Conservation (phyloP, 331 rosid species). For the Malus hybrid region DNA sequence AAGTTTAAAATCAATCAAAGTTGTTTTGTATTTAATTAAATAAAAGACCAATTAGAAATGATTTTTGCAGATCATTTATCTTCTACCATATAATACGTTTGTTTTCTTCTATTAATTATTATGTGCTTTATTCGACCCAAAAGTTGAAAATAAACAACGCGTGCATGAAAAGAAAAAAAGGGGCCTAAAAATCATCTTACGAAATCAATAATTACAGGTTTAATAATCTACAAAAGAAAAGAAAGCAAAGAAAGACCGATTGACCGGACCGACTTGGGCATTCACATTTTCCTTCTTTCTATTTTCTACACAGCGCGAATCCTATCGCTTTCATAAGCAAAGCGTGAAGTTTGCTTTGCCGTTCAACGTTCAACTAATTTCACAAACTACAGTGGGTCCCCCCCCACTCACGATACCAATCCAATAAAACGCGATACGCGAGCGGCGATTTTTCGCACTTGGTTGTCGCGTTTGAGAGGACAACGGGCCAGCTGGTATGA, state of each 20-base stretch:
- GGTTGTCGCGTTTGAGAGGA: slow-evolving; percentile 5
- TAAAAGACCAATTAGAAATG: neutral
- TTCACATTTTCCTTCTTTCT: neutral
- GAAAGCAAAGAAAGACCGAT: neutral
- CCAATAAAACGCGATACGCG: neutral
- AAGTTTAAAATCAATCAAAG: too few relatives aligned
- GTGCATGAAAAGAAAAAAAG: neutral
- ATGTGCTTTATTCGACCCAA: rapidly evolving
- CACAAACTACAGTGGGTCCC: neutral
- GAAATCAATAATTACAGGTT: too few relatives aligned
- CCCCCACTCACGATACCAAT: neutral
- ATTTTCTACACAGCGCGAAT: too few relatives aligned
- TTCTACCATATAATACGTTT: too few relatives aligned
- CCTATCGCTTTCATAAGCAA: slow-evolving; percentile 7
- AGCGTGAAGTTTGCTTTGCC: slow-evolving; percentile 2
- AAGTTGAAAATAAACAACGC: too few relatives aligned
- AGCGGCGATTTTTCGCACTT: neutral
- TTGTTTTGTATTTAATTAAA: too few relatives aligned
- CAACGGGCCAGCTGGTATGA: slow-evolving; percentile 18
- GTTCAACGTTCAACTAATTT: neutral
- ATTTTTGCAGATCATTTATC: too few relatives aligned
- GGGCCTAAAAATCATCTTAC: neutral
- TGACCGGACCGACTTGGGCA: neutral
- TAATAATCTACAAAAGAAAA: too few relatives aligned
- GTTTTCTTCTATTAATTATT: too few relatives aligned